These are phyloP conservation scores for Suillus luteus DNA, from an alignment of 768 basidiomycete species.

Conservation along the genomic window DNA sequence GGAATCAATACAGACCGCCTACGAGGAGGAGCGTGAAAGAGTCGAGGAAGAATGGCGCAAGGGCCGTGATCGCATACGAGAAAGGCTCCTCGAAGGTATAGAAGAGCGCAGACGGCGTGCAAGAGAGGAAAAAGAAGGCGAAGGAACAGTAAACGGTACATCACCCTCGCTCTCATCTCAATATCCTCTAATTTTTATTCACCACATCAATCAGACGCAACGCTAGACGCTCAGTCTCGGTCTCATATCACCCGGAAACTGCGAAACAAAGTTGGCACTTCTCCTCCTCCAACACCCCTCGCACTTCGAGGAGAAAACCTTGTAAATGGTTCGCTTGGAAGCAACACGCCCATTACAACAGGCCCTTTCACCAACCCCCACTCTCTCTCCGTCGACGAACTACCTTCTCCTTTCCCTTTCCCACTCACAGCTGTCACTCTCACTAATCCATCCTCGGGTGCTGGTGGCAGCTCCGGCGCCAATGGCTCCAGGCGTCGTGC, in stretches of 20 bases:
- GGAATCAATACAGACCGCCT: conserved; percentile 67
- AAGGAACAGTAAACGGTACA: conserved; percentile 73
- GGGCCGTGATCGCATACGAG: conserved; percentile 73
- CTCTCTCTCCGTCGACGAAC: conserved; percentile 82
- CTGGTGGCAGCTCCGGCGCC: conserved; percentile 41
- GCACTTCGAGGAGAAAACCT: conserved; percentile 37
- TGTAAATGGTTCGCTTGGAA: conserved; percentile 38
- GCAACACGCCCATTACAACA: conserved; percentile 60
- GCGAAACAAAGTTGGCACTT: conserved; percentile 76
- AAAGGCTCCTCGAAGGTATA: conserved; percentile 80
- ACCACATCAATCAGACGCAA: conserved; percentile 52
- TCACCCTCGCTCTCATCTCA: conserved; percentile 15
- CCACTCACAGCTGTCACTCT: conserved; percentile 61
- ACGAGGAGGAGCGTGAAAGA: conserved; percentile 73
- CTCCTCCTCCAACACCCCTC: conserved; percentile 76
- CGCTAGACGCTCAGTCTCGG: conserved; percentile 74
- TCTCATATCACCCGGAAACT: conserved; percentile 84
- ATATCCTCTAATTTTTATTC: conserved; percentile 12
- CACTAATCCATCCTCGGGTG: conserved; percentile 36
- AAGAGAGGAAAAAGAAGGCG: conserved; percentile 87
- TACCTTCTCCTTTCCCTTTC: conserved; percentile 83
- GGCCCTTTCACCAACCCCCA: conserved; percentile 79
- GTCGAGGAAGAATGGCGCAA: conserved; percentile 84
- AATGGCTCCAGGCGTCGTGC: conserved; percentile 44
- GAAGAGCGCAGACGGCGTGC: conserved; percentile 79